phyloP scores from a whole-genome alignment of 23 red algal genomes.

The Gracilaria domingensis region DNA sequence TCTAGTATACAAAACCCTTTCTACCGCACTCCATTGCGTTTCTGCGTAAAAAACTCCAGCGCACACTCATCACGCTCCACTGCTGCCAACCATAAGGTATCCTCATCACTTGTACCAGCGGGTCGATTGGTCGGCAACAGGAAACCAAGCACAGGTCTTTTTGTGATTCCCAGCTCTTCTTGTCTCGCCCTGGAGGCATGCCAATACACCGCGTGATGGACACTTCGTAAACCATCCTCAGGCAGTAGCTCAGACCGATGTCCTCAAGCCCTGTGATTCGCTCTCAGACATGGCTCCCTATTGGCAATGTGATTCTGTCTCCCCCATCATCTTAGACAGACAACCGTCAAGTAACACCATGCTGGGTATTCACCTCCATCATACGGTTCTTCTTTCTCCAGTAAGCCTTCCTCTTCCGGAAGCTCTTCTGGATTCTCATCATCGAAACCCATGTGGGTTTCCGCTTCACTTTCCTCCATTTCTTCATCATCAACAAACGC shows the following conservation, averaged over 20 bases:
- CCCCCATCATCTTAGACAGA: neutral
- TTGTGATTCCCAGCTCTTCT: too few relatives aligned
- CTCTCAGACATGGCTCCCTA: neutral
- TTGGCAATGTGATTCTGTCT: neutral
- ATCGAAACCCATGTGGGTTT: neutral
- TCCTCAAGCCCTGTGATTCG: neutral
- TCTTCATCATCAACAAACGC: too few relatives aligned
- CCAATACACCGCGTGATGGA: too few relatives aligned
- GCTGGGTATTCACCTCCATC: neutral
- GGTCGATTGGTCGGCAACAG: too few relatives aligned
- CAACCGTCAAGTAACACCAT: neutral
- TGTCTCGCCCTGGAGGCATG: too few relatives aligned
- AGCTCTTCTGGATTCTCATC: neutral
- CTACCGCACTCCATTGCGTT: too few relatives aligned
- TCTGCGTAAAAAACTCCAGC: neutral
- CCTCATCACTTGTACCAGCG: too few relatives aligned
- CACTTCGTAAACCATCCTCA: too few relatives aligned
- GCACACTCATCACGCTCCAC: too few relatives aligned
- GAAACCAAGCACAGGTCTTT: too few relatives aligned
- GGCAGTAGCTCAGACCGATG: neutral
- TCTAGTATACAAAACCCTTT: neutral
- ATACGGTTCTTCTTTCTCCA: neutral
- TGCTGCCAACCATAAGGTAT: too few relatives aligned
- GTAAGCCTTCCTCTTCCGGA: neutral
- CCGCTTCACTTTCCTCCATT: too few relatives aligned